phyloP scores from a whole-genome alignment of 306 rosid genomes.

The Quercus alba region DNA sequence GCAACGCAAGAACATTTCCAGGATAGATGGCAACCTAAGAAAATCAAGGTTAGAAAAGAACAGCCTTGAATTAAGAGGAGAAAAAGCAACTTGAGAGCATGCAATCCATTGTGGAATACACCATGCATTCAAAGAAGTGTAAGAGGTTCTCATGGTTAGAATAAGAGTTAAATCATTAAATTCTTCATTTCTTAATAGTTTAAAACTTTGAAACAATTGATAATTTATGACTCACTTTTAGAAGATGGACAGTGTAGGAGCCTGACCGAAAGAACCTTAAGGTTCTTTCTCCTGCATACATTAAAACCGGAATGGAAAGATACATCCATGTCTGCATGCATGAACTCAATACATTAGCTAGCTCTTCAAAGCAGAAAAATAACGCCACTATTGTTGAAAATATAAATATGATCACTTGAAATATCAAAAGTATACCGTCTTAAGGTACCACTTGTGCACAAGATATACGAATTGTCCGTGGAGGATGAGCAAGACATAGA shows the following conservation, averaged over 20 bases:
- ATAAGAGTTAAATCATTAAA: too few species aligned
- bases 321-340: constrained; percentile 94
- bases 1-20: constrained; percentile 91
- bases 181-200: too few species aligned
- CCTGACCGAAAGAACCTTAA: constrained; percentile 92
- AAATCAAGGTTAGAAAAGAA: not conserved
- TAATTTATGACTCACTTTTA: constrained; percentile 53
- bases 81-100: not conserved
- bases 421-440: constrained; percentile 57
- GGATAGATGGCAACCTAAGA: constrained; percentile 94
- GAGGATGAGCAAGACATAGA: constrained; percentile 72
- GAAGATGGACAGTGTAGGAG: constrained; percentile 68
- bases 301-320: constrained; percentile 76
- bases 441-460: constrained; percentile 62
- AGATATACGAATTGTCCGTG: constrained; percentile 77
- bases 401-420: not conserved
- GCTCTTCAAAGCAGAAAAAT: not conserved
- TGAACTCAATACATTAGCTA: constrained; percentile 19
- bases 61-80: not conserved
- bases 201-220: too few species aligned
- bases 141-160: not conserved
- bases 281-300: constrained; percentile 90
- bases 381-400: not conserved
- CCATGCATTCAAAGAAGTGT: not conserved
- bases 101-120: not conserved